phyloP scores from a whole-genome alignment of 495 filamentous ascomycete genomes.

The Polyplosphaeria fusca region DNA sequence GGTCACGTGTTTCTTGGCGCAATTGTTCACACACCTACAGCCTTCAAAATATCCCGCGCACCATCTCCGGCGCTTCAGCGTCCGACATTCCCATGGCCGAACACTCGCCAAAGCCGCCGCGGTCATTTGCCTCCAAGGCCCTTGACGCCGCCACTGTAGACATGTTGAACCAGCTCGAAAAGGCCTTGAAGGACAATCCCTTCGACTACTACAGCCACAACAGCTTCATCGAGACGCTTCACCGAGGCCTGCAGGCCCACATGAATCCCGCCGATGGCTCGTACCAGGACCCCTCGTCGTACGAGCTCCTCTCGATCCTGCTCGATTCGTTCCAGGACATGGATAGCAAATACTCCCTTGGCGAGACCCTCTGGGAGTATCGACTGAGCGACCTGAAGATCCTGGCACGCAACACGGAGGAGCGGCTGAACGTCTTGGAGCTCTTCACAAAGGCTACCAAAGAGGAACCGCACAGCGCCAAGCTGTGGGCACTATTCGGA shows the following conservation, averaged over 20 bases:
- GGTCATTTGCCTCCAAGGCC: slow-evolving; percentile 50
- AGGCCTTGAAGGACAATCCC: slow-evolving; percentile 57
- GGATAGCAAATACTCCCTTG: slow-evolving; percentile 63
- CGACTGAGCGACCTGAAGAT: slow-evolving; percentile 64
- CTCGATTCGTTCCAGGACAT: slow-evolving; percentile 62
- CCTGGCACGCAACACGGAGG: slow-evolving; percentile 58
- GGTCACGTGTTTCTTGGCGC: neutral
- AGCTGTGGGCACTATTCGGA: slow-evolving; percentile 84
- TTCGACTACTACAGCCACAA: slow-evolving; percentile 65
- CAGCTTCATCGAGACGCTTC: slow-evolving; percentile 61
- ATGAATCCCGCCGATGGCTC: slow-evolving; percentile 46
- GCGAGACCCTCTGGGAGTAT: slow-evolving; percentile 62
- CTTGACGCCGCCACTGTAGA: slow-evolving; percentile 55
- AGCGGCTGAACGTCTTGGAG: slow-evolving; percentile 75
- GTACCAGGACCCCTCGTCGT: slow-evolving; percentile 45
- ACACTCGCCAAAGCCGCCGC: slow-evolving; percentile 46
- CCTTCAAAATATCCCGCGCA: slow-evolving; percentile 52
- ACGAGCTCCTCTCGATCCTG: slow-evolving; percentile 61
- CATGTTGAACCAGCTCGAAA: slow-evolving; percentile 52
- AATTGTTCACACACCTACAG: slow-evolving; percentile 42
- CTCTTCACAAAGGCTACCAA: slow-evolving; percentile 73
- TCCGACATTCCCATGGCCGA: slow-evolving; percentile 59
- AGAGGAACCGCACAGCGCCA: slow-evolving; percentile 79
- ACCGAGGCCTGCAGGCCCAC: slow-evolving; percentile 60
- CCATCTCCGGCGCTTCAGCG: slow-evolving; percentile 53